A percentile compares a stretch with the other conserved stretches of the same genome.
Conservation (phyloP, 495 filamentous ascomycete genomes). For the Apodospora peruviana region DNA sequence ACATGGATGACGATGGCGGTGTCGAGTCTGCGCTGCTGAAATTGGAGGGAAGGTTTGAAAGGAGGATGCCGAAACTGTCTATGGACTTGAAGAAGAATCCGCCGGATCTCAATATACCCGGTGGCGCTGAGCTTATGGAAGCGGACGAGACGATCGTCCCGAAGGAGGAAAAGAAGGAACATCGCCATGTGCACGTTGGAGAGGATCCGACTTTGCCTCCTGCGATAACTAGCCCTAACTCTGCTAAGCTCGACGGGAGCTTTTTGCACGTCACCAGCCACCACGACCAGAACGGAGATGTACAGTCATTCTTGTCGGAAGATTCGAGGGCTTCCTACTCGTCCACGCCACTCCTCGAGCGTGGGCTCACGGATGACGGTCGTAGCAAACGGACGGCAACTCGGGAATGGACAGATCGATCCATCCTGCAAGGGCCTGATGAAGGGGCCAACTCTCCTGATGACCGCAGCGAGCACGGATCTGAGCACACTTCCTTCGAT, state of each 20-base stretch:
- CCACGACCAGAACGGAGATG: slow-evolving; percentile 21
- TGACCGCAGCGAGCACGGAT: slow-evolving; percentile 26
- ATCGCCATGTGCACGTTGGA: slow-evolving; percentile 41
- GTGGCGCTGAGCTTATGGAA: slow-evolving; percentile 13
- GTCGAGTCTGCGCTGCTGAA: slow-evolving; percentile 88
- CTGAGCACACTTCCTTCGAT: slow-evolving; percentile 39
- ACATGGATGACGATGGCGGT: slow-evolving; percentile 76
- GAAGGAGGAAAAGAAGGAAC: slow-evolving; percentile 38
- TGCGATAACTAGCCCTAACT: slow-evolving; percentile 13
- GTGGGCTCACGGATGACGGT: slow-evolving; percentile 59
- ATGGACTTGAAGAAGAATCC: slow-evolving; percentile 27
- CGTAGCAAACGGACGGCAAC: slow-evolving; percentile 31
- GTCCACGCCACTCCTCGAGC: slow-evolving; percentile 70
- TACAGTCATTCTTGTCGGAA: slow-evolving; percentile 43
- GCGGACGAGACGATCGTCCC: slow-evolving; percentile 8
- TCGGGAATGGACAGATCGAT: slow-evolving; percentile 41
- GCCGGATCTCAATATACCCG: too few relatives aligned
- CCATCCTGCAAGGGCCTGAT: slow-evolving; percentile 34
- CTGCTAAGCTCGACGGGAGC: slow-evolving; percentile 14
- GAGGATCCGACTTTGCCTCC: slow-evolving; percentile 19
- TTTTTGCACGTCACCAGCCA: slow-evolving; percentile 15
- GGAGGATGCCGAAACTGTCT: slow-evolving; percentile 34
- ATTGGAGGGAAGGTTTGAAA: slow-evolving; percentile 82
- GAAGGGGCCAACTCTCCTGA: slow-evolving; percentile 21
- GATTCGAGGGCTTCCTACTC: slow-evolving; percentile 58